These are phyloP conservation scores for Plasmodium sp. DNA, from an alignment of 169 alveolate genomes.

Conservation along the genomic window DNA sequence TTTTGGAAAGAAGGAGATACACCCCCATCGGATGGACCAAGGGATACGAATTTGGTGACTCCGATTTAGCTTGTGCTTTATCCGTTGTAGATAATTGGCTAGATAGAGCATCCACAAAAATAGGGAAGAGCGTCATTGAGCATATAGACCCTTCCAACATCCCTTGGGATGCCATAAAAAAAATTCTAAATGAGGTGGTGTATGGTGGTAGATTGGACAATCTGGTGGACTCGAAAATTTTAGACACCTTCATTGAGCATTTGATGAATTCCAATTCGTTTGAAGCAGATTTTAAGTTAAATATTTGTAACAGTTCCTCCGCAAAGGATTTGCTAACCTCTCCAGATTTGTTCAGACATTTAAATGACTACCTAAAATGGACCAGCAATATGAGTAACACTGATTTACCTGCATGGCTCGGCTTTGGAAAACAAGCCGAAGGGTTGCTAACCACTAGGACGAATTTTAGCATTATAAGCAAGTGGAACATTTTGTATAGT, in stretches of 20 bases:
- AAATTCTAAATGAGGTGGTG: constrained; percentile 92
- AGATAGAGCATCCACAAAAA: constrained; percentile 79
- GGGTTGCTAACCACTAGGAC: constrained; percentile 68
- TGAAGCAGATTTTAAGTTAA: constrained; percentile 83
- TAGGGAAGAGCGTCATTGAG: constrained; percentile 63
- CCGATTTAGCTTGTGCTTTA: constrained; percentile 96
- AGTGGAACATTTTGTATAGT: constrained; percentile 65
- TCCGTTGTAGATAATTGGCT: constrained; percentile 96
- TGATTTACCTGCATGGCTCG: constrained; percentile 75
- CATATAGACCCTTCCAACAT: constrained; percentile 94
- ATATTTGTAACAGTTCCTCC: constrained; percentile 72
- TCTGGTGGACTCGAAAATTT: constrained; percentile 94
- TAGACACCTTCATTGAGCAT: constrained; percentile 91
- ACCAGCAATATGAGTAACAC: constrained; percentile 72
- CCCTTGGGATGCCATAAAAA: constrained; percentile 98
- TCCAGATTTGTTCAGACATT: constrained; percentile 69
- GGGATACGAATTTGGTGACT: constrained; percentile 96
- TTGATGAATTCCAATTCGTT: constrained; percentile 90
- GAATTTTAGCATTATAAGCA: constrained; percentile 55
- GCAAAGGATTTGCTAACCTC: constrained; percentile 64
- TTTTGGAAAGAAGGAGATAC: constrained; percentile 97
- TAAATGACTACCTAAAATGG: constrained; percentile 67
- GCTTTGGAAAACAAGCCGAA: constrained; percentile 74
- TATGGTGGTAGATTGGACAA: constrained; percentile 98
- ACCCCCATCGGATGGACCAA: constrained; percentile 98